These are phyloP conservation scores for Sporothrix sp. DNA, from an alignment of 2,329 filamentous ascomycete species.

Conservation along the genomic window DNA sequence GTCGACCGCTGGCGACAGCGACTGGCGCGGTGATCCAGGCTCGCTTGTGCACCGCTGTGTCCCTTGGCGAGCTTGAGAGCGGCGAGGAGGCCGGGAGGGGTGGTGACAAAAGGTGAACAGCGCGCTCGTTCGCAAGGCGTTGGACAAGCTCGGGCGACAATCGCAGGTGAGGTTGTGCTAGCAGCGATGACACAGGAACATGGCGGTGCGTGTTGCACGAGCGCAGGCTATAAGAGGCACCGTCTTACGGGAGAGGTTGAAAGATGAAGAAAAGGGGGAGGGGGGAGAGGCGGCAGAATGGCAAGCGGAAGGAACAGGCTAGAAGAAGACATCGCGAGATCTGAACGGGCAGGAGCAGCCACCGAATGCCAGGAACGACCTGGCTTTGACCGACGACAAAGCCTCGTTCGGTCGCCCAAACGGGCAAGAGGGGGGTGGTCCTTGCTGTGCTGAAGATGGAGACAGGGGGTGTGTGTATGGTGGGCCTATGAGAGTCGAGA, in stretches of 20 bases:
- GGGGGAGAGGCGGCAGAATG: not conserved
- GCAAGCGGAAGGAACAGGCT: not conserved
- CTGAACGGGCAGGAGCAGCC: not conserved
- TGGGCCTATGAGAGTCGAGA: not conserved
- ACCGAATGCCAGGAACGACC: constrained; percentile 11
- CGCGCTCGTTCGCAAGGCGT: not conserved
- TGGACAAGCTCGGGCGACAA: not conserved
- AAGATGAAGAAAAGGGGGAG: not conserved
- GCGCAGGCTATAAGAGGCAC: not conserved
- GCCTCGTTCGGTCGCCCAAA: constrained; percentile 16
- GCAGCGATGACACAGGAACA: not conserved
- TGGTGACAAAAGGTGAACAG: not conserved
- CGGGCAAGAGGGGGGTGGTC: constrained; percentile 14
- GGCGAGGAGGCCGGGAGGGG: not conserved
- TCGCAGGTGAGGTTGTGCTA: not conserved
- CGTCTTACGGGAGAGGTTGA: not conserved
- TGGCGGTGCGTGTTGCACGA: too few species aligned
- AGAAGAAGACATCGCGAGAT: constrained; percentile 10
- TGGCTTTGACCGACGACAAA: constrained; percentile 11
- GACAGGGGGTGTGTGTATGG: constrained; percentile 6
- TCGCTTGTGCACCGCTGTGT: constrained; percentile 3
- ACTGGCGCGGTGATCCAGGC: constrained; percentile 1
- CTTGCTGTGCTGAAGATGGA: not conserved
- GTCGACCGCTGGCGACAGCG: not conserved
- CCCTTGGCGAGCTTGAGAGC: not conserved